Base-by-base conservation (phyloP, 352 stramenopile species). In the Halophytophthora batemanensis region DNA sequence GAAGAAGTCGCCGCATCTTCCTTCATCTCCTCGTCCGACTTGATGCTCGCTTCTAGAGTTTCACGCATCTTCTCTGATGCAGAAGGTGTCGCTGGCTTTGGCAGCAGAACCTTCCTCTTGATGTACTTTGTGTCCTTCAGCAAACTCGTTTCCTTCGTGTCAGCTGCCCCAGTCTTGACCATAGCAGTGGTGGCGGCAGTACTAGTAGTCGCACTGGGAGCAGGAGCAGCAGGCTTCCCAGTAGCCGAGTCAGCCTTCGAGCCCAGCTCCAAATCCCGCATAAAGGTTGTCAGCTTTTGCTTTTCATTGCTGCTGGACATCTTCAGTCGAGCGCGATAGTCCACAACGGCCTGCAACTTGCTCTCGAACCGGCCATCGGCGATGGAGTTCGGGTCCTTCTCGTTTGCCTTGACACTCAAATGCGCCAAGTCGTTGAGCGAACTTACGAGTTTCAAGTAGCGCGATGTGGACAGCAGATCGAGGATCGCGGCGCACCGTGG, bases 371-470 rank as follows among this genome's bases (percentile, higher is more conserved):
- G 51, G 25, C 69, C 69, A 23, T 79, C 55, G 5, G 50, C 41
- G 13, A 60, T 35, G 41, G 47, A 47, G 23, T 47, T 54, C 0
- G 55, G 23, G 19, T 73, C 62, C 1, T 34, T 67, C 6, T 42
- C 49, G 22, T 68, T 55, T 10, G 44, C 48, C 52, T 71, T 73
- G 4, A 83, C 60, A 17, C 80, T 68, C 18, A 82, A 66, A 35
- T 89, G 77, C 4, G 81, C 81, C 8, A 91, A 70, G 23, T 88
- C 77, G 49, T 83, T 89, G 40, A 89, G 86, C 4, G 77, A 76
- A 53, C 70, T 82, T 38, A 85, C 78, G 40, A 91, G 25, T 45
- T 87, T 87, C 41, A 91, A 44, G 62, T 87, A 75, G 0, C 81
- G 76, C 48, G 81, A 84, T 0, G 76, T 91, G 14, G 81, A 85